Evolutionary conservation across 768 basidiomycete genomes (phyloP).

Genomic region (Hygrocybe coccinea): DNA sequence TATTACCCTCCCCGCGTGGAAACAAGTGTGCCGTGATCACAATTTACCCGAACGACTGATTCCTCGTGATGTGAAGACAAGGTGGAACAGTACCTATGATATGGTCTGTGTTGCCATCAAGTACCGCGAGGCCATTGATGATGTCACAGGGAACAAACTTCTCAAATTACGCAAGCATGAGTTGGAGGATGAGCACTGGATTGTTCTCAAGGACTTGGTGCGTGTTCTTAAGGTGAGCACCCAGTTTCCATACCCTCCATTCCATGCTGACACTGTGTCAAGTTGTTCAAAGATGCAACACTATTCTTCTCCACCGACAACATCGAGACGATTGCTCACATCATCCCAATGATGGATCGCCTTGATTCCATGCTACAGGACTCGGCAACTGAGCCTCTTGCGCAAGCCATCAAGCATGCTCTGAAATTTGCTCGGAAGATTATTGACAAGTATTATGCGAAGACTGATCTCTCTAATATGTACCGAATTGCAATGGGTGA

Average conservation of each 20-base stretch:
- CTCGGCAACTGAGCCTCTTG: background rate
- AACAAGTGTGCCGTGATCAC: constrained; percentile 5
- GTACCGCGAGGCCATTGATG: constrained; percentile 19
- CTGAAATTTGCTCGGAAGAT: constrained; percentile 23
- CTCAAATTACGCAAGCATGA: constrained; percentile 14
- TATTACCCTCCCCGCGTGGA: constrained; percentile 29
- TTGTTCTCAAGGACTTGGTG: constrained; percentile 19
- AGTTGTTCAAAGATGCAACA: constrained; percentile 7
- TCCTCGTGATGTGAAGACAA: background rate
- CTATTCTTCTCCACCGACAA: constrained; percentile 6
- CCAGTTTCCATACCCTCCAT: background rate
- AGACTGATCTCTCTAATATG: constrained; percentile 29
- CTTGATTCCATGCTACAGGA: constrained; percentile 22
- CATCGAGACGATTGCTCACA: constrained; percentile 18
- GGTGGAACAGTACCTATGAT: no score
- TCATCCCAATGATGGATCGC: constrained; percentile 27
- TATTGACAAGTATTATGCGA: constrained; percentile 30
- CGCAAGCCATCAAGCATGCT: constrained; percentile 20
- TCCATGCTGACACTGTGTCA: background rate
- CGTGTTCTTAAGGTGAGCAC: constrained; percentile 10
- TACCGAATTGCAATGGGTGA: constrained; percentile 36
- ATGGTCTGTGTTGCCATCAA: background rate
- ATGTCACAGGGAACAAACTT: constrained; percentile 12
- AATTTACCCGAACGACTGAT: background rate
- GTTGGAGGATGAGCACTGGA: constrained; percentile 16